Evolutionary conservation across 306 rosid species (phyloP).

Genomic region (Luffa aegyptiaca): DNA sequence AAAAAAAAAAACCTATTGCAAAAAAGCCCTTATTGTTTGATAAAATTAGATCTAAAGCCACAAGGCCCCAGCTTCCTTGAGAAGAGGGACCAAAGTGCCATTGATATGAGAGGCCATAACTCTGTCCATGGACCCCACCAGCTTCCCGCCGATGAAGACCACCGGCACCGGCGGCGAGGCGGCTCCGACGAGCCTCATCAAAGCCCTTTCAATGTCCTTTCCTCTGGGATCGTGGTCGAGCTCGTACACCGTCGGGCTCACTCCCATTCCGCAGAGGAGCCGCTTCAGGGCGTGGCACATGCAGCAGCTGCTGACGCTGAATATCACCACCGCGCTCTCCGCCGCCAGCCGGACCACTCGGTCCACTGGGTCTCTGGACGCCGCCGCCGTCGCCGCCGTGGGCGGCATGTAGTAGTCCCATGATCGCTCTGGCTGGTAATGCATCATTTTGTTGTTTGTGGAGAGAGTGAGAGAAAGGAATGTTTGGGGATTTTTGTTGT

Average conservation of each 20-base stretch:
- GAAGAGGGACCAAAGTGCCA: conserved; percentile 84
- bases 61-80: conserved; percentile 93
- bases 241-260: conserved; percentile 73
- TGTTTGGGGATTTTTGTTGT: neutral
- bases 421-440: conserved; percentile 36
- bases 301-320: conserved; percentile 85
- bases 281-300: conserved; percentile 96
- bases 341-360: conserved; percentile 64
- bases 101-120: conserved; percentile 93
- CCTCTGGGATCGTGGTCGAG: conserved; percentile 78
- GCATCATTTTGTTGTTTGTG: conserved; percentile 23
- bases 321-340: conserved; percentile 86
- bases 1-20: neutral
- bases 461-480: neutral
- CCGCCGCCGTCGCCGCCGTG: neutral
- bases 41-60: conserved; percentile 43
- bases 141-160: conserved; percentile 82
- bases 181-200: conserved; percentile 45
- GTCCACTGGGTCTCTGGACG: conserved; percentile 48
- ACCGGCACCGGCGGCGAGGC: conserved; percentile 54
- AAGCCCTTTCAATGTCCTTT: conserved; percentile 67
- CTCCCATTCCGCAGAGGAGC: conserved; percentile 90
- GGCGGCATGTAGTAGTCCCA: conserved; percentile 49
- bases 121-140: conserved; percentile 76
- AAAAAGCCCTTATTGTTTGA: neutral